Conservation (phyloP, 2,329 filamentous ascomycete genomes). For the Bipolaris gigantea region DNA sequence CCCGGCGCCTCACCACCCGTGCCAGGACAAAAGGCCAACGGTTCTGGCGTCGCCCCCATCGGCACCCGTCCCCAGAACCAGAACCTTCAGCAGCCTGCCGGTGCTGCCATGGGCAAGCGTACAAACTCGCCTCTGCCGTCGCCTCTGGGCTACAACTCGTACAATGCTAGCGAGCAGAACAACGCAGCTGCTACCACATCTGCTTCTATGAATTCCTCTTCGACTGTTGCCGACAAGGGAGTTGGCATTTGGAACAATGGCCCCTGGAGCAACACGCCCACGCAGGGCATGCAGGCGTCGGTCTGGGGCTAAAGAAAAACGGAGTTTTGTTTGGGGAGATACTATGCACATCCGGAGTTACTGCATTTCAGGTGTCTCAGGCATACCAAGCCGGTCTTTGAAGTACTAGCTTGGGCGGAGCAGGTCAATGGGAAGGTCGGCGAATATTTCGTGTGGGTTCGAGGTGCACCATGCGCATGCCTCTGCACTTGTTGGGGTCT, state of each 20-base stretch:
- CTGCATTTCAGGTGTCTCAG: constrained; percentile 49
- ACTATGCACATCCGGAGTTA: constrained; percentile 48
- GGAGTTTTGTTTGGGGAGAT: constrained; percentile 41
- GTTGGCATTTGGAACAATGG: constrained; percentile 71
- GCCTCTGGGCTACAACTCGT: constrained; percentile 69
- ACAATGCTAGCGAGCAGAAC: constrained; percentile 60
- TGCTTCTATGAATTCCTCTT: constrained; percentile 60
- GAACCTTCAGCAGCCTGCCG: constrained; percentile 58
- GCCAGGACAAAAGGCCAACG: constrained; percentile 61
- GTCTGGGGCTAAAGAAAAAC: constrained; percentile 76
- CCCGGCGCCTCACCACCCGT: constrained; percentile 80
- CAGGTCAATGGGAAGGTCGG: constrained; percentile 26
- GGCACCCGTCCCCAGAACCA: constrained; percentile 76
- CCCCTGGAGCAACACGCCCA: constrained; percentile 74
- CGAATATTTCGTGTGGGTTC: constrained; percentile 40
- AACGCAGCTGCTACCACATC: constrained; percentile 51
- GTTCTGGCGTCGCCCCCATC: constrained; percentile 80
- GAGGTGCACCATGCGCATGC: constrained; percentile 32
- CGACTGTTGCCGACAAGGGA: constrained; percentile 49
- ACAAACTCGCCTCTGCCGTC: constrained; percentile 90
- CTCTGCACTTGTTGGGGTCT: constrained; percentile 36
- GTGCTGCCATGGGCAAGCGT: constrained; percentile 71
- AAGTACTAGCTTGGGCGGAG: constrained; percentile 35
- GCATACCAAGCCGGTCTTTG: constrained; percentile 45
- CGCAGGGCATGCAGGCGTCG: constrained; percentile 81